phyloP scores from a whole-genome alignment of 495 filamentous ascomycete genomes.

The Aspergillus cavernicola region DNA sequence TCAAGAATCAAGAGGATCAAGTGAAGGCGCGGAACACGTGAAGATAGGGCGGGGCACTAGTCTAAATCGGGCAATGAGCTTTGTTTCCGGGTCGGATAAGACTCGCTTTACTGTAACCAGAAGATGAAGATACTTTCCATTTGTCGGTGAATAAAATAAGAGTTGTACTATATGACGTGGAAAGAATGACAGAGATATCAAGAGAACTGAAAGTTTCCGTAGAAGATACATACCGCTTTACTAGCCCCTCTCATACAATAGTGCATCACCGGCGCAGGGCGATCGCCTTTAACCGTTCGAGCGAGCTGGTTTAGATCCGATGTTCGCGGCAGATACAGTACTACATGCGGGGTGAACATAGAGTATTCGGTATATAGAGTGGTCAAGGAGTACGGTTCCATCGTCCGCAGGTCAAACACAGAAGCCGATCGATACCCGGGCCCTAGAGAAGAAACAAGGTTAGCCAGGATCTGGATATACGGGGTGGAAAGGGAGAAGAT shows the following conservation, averaged over 20 bases:
- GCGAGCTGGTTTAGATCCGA: slow-evolving; percentile 84
- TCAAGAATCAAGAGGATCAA: slow-evolving; percentile 1
- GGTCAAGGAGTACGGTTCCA: slow-evolving; percentile 79
- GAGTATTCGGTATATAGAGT: slow-evolving; percentile 59
- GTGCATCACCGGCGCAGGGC: slow-evolving; percentile 70
- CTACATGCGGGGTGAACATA: slow-evolving; percentile 49
- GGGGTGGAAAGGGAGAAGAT: not conserved
- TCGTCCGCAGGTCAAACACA: slow-evolving; percentile 79
- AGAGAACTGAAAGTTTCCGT: slow-evolving; percentile 41
- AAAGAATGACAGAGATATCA: slow-evolving; percentile 3
- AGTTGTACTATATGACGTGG: not conserved
- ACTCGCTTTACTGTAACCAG: no score
- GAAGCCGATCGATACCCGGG: slow-evolving; percentile 71
- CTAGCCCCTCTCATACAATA: slow-evolving; percentile 90
- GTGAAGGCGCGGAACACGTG: slow-evolving; percentile 9
- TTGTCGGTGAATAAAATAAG: not conserved
- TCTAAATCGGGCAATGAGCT: slow-evolving; percentile 23
- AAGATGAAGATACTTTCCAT: no score
- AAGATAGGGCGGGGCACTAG: slow-evolving; percentile 14
- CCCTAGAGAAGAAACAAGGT: slow-evolving; percentile 39
- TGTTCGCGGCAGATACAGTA: slow-evolving; percentile 83
- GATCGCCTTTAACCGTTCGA: slow-evolving; percentile 47
- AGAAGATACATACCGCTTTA: slow-evolving; percentile 64
- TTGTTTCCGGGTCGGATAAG: no score
- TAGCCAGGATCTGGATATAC: not conserved